Evolutionary conservation across 2,329 filamentous ascomycete species (phyloP).

Genomic region (Microsporum audouinii): DNA sequence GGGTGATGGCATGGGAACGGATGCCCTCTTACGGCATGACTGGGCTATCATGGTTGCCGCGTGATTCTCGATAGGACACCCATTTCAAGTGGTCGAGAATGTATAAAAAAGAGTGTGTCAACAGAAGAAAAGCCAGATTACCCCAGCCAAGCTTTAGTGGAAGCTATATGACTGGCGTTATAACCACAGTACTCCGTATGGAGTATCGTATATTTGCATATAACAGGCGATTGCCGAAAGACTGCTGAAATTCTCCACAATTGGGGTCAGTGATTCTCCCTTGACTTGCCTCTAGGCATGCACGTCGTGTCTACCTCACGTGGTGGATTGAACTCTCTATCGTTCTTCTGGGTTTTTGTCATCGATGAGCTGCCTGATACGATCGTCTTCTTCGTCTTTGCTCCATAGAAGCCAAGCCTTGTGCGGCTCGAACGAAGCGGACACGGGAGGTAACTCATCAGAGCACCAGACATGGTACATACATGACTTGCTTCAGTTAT

Average conservation of each 20-base stretch:
- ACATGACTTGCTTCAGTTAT: neutral
- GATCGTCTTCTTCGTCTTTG: neutral
- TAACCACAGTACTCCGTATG: neutral
- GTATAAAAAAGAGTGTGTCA: neutral
- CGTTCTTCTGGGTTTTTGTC: neutral
- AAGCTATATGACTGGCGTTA: neutral
- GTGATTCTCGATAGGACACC: slow-evolving; percentile 1
- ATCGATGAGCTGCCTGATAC: neutral
- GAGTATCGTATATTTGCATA: neutral
- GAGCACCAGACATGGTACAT: neutral
- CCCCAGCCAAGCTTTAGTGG: neutral
- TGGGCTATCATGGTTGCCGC: neutral
- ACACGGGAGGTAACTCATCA: neutral
- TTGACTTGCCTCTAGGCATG: neutral
- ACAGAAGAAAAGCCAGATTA: neutral
- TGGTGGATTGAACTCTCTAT: neutral
- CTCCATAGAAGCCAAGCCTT: neutral
- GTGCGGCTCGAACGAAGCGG: neutral
- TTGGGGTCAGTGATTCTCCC: neutral
- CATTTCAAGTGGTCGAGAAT: neutral
- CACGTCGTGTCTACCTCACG: neutral
- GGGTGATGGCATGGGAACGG: neutral
- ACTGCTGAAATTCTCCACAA: neutral
- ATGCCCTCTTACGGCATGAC: neutral
- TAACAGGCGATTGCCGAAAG: neutral